A percentile compares a stretch with the other conserved stretches of the same genome.
Evolutionary conservation across 2,329 filamentous ascomycete species (phyloP).

Genomic region (Aspergillus phoenicis): DNA sequence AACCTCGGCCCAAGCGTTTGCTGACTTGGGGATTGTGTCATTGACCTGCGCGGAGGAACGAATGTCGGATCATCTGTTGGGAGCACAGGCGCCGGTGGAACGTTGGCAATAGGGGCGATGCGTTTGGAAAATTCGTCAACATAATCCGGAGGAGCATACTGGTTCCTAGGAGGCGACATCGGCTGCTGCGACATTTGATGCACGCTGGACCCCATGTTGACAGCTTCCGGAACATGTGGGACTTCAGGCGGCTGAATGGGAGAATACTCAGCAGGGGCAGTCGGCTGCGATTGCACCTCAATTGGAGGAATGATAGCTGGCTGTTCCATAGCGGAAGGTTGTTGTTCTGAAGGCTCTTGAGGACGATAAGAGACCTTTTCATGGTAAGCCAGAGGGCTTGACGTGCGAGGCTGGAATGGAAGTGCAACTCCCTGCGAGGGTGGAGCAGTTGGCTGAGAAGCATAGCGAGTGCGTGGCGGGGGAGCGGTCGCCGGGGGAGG

Average conservation of each 20-base stretch:
- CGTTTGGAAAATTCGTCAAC: slow-evolving; percentile 37
- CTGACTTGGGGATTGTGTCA: slow-evolving; percentile 63
- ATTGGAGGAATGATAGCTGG: slow-evolving; percentile 28
- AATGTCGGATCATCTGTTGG: slow-evolving; percentile 31
- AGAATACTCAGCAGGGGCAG: slow-evolving; percentile 11
- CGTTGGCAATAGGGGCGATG: slow-evolving; percentile 24
- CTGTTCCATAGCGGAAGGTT: slow-evolving; percentile 29
- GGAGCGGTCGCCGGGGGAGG: slow-evolving; percentile 40
- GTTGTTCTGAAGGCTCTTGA: slow-evolving; percentile 23
- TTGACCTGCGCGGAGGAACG: slow-evolving; percentile 52
- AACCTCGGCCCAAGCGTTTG: slow-evolving; percentile 53
- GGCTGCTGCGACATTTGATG: slow-evolving; percentile 22
- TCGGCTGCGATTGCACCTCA: slow-evolving; percentile 21
- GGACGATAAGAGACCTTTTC: slow-evolving; percentile 40
- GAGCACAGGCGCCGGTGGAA: slow-evolving; percentile 23
- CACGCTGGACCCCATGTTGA: slow-evolving; percentile 8
- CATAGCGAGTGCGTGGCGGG: slow-evolving; percentile 41
- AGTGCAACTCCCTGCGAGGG: slow-evolving; percentile 39
- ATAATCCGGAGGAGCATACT: slow-evolving; percentile 38
- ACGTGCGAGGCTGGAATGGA: slow-evolving; percentile 64
- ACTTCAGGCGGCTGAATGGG: slow-evolving; percentile 4
- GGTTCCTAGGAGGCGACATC: slow-evolving; percentile 31
- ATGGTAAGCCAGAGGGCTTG: slow-evolving; percentile 64
- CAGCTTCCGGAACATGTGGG: slow-evolving; percentile 10
- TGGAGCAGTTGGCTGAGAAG: slow-evolving; percentile 39